A percentile compares a stretch with the other conserved stretches of the same genome.
These are phyloP conservation scores for Suhomyces kilbournensis DNA, from an alignment of 805 yeast species.

Conservation along the genomic window DNA sequence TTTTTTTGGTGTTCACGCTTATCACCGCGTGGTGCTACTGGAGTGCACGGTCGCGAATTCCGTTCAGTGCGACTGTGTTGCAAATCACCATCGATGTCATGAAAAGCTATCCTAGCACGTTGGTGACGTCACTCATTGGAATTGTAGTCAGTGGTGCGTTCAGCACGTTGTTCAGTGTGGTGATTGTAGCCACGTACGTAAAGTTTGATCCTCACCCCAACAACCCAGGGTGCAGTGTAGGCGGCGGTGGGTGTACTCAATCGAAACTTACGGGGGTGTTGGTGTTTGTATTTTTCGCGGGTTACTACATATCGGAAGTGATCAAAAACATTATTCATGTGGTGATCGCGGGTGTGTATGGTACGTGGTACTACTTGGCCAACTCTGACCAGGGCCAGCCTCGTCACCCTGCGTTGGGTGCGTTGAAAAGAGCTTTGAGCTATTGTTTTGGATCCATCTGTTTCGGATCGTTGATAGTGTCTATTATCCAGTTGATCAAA, in stretches of 20 bases:
- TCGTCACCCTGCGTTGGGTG: slow-evolving; percentile 72
- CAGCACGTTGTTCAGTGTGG: slow-evolving; percentile 61
- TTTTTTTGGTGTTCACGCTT: slow-evolving; percentile 62
- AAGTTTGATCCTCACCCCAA: slow-evolving; percentile 60
- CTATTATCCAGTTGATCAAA: slow-evolving; percentile 64
- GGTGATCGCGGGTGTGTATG: slow-evolving; percentile 78
- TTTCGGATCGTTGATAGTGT: slow-evolving; percentile 75
- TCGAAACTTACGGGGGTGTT: slow-evolving; percentile 65
- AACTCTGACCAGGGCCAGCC: slow-evolving; percentile 78
- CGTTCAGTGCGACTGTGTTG: slow-evolving; percentile 68
- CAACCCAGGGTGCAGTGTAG: slow-evolving; percentile 54
- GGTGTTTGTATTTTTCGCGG: slow-evolving; percentile 76
- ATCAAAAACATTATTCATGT: slow-evolving; percentile 77
- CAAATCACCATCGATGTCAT: slow-evolving; percentile 75
- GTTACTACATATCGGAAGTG: slow-evolving; percentile 80
- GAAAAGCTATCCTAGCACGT: slow-evolving; percentile 66
- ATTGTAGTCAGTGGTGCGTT: slow-evolving; percentile 58
- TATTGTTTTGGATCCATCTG: slow-evolving; percentile 89
- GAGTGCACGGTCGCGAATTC: slow-evolving; percentile 67
- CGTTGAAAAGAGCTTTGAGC: slow-evolving; percentile 76
- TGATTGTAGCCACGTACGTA: slow-evolving; percentile 72
- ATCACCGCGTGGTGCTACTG: slow-evolving; percentile 70
- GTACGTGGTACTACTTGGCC: slow-evolving; percentile 86
- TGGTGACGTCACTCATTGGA: slow-evolving; percentile 61
- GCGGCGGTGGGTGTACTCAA: slow-evolving; percentile 51